phyloP scores from a whole-genome alignment of 495 filamentous ascomycete genomes.

The Platismatia glauca region DNA sequence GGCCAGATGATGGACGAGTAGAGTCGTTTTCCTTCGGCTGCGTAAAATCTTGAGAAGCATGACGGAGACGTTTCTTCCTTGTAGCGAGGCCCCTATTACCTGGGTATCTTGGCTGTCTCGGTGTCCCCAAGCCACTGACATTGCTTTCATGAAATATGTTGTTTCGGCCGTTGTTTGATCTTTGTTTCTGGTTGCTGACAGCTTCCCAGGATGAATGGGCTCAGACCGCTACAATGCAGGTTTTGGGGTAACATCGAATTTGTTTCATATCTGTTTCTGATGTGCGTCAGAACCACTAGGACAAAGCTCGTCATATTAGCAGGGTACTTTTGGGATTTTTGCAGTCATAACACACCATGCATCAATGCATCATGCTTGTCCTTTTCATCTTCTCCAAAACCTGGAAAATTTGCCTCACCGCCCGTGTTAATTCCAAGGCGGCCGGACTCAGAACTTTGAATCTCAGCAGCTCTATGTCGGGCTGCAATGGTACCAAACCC shows the following conservation, averaged over 20 bases:
- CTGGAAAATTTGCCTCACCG: neutral
- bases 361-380: neutral
- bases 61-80: neutral
- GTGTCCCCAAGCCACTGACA: neutral
- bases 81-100: neutral
- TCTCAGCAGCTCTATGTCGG: neutral
- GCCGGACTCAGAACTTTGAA: neutral
- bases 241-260: neutral
- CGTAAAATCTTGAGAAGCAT: neutral
- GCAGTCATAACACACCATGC: neutral
- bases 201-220: neutral
- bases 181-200: neutral
- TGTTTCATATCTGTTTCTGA: constrained; percentile 2
- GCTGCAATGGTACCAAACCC: neutral
- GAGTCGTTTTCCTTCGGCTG: neutral
- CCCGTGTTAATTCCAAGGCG: neutral
- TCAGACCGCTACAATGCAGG: neutral
- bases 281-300: neutral
- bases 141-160: neutral
- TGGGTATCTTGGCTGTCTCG: neutral
- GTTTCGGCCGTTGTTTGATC: neutral
- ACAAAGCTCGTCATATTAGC: neutral
- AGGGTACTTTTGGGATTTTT: neutral
- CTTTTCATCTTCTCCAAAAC: neutral
- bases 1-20: constrained; percentile 18